These are phyloP conservation scores for Maudiozyma saulgeensis DNA, from an alignment of 805 yeast species.

Conservation along the genomic window DNA sequence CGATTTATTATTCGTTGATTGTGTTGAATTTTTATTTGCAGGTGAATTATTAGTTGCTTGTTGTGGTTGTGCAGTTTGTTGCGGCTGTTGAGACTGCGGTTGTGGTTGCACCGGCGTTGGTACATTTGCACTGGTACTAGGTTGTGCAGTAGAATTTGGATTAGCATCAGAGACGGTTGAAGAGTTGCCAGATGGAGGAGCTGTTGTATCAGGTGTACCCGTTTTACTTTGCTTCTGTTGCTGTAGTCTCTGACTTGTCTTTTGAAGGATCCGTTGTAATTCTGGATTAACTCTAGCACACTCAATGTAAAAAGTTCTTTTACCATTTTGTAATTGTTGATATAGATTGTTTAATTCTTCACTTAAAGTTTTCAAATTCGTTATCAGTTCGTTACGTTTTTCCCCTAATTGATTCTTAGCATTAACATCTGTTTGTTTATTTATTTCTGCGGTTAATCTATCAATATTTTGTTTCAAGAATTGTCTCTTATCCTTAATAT, in stretches of 20 bases:
- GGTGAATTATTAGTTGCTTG: neutral
- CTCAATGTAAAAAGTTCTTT: slow-evolving; percentile 27
- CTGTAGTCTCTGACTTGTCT: slow-evolving; percentile 17
- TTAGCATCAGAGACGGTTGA: slow-evolving; percentile 7
- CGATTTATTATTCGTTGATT: slow-evolving; percentile 7
- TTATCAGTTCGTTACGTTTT: slow-evolving; percentile 20
- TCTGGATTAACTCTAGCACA: slow-evolving; percentile 28
- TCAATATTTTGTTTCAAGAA: slow-evolving; percentile 26
- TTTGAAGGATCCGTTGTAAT: slow-evolving; percentile 23
- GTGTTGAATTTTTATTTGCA: slow-evolving; percentile 6
- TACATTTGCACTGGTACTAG: neutral
- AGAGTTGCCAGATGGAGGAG: slow-evolving; percentile 6
- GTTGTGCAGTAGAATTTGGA: slow-evolving; percentile 5
- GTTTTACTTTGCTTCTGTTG: slow-evolving; percentile 16
- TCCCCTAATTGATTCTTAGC: slow-evolving; percentile 22
- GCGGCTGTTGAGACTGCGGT: slow-evolving; percentile 4
- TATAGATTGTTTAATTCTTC: slow-evolving; percentile 21
- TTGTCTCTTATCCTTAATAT: slow-evolving; percentile 23
- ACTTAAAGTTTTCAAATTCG: slow-evolving; percentile 18
- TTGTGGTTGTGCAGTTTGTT: slow-evolving; percentile 11
- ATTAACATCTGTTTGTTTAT: slow-evolving; percentile 15
- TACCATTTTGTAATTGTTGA: slow-evolving; percentile 23
- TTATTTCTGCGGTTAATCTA: slow-evolving; percentile 21
- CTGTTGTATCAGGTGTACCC: slow-evolving; percentile 1
- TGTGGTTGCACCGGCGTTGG: slow-evolving; percentile 5